Evolutionary conservation across 768 basidiomycete genomes (phyloP).

Genomic region (Naganishia antarctica): DNA sequence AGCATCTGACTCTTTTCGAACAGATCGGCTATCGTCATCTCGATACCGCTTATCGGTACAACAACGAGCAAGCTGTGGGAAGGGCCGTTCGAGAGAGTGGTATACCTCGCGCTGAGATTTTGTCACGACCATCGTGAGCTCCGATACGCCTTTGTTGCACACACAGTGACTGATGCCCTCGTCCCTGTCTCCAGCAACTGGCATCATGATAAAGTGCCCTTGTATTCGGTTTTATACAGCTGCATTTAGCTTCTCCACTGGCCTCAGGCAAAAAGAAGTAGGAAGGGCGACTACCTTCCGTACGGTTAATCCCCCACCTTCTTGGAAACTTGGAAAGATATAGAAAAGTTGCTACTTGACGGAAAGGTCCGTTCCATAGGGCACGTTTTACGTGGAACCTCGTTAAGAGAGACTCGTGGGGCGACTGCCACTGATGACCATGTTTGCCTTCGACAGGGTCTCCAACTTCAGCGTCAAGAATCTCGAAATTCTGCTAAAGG

Average conservation of each 20-base stretch:
- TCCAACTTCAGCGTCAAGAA: conserved; percentile 61
- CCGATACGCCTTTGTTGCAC: too few relatives aligned
- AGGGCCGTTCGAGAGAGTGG: conserved; percentile 32
- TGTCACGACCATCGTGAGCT: too few relatives aligned
- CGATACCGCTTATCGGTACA: conserved; percentile 28
- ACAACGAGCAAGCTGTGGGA: conserved; percentile 42
- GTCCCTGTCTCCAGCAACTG: too few relatives aligned
- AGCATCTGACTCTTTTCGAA: neutral
- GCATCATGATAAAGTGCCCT: too few relatives aligned
- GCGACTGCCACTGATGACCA: neutral
- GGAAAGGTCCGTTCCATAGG: conserved; percentile 35
- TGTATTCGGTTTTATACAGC: too few relatives aligned
- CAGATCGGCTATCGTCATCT: conserved; percentile 24
- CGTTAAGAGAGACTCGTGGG: too few relatives aligned
- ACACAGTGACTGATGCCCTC: too few relatives aligned
- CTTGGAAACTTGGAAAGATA: conserved; percentile 49
- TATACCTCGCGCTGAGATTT: conserved; percentile 32
- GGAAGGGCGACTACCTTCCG: conserved; percentile 30
- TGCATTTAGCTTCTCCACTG: conserved; percentile 50
- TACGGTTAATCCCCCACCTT: conserved; percentile 47
- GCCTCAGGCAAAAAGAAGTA: conserved; percentile 43
- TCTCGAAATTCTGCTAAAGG: conserved; percentile 39
- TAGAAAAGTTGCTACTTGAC: conserved; percentile 48
- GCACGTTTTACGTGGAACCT: neutral
- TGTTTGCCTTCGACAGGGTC: conserved; percentile 50